Conservation (phyloP, 2,329 filamentous ascomycete genomes). For the Pezicula neosporulosa region DNA sequence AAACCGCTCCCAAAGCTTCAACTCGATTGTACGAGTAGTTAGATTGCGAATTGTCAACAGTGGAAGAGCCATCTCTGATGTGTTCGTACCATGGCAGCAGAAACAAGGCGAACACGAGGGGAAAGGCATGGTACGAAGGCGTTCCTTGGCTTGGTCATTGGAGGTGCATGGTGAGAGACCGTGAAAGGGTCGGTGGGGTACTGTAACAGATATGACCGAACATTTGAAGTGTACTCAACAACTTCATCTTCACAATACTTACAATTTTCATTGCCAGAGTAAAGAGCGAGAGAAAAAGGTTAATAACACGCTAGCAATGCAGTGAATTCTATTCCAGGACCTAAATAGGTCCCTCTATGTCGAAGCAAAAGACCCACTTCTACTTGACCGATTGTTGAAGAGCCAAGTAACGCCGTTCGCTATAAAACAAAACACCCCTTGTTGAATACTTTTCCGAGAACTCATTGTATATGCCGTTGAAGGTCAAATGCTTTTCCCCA, state of each 20-base stretch:
- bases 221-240: no score
- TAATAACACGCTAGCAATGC: neutral
- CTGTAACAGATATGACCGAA: no score
- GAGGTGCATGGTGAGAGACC: neutral
- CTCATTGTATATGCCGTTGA: slow-evolving; percentile 54
- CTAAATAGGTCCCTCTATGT: slow-evolving; percentile 13
- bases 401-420: slow-evolving; percentile 34
- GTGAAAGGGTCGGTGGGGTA: neutral
- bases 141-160: neutral
- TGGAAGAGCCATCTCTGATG: slow-evolving; percentile 17
- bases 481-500: slow-evolving; percentile 54
- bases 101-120: neutral
- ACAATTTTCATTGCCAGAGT: no score
- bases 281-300: neutral
- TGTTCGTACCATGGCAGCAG: neutral
- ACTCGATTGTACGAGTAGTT: slow-evolving; percentile 67
- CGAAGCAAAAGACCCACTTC: slow-evolving; percentile 25
- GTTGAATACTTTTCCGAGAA: slow-evolving; percentile 32
- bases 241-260: no score
- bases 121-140: neutral
- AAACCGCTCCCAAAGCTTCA: slow-evolving; percentile 73
- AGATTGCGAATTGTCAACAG: slow-evolving; percentile 76
- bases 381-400: slow-evolving; percentile 35
- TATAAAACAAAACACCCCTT: slow-evolving; percentile 26
- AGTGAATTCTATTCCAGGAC: neutral